Evolutionary conservation across 2,329 filamentous ascomycete species (phyloP), one percentile per base, ranked within the genome.

Genomic region (Neoscytalidium dimidiatum): DNA sequence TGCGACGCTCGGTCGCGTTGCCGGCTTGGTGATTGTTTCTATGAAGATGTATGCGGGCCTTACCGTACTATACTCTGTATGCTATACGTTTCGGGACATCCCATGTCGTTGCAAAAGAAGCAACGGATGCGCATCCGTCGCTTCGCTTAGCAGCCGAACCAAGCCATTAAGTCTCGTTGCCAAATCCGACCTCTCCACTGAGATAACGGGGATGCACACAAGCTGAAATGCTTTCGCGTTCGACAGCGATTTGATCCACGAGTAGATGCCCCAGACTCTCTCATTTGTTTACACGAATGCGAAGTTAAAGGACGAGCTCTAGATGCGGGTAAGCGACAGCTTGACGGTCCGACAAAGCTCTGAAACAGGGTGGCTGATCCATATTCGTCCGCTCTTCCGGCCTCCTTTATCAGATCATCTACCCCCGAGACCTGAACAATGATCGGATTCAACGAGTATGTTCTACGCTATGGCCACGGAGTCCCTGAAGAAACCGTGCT

Each of bases 381-480:
- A 26, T 33, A 60, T 21, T 21, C 41, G 38, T 35, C 31, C 41
- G 2, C 14, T 23, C 44, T 17, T 21, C 17, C 17, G 14, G 17
- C 17, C 56, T 60, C 56, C 41, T 46, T 57, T 43, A 60, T 60
- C 56, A 60, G 56, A 33, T 41, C 56, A 60, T 60, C 26, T 26
- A 17, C 14, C 46, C 41, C 19, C 41, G 11, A 35, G 41, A 23
- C 21, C 51, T 11, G n/a, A 56, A 38, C 31, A 35, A 4, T 13
- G 7, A 11, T 52, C 17, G 19, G 8, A n/a, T 9, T 13, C n/a
- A 3, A 11, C 48, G 26, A 33, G 4, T 14, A 33, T 21, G 29
- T 13, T 14, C 17, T 14, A 14, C 23, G 26, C 26, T 17, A 6
- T 6, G 17, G 26, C 17, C 11, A 6, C 11, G 21, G n/a, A 21